Base-by-base conservation (phyloP, 306 rosid genomes). In the Prunus dulcis region DNA sequence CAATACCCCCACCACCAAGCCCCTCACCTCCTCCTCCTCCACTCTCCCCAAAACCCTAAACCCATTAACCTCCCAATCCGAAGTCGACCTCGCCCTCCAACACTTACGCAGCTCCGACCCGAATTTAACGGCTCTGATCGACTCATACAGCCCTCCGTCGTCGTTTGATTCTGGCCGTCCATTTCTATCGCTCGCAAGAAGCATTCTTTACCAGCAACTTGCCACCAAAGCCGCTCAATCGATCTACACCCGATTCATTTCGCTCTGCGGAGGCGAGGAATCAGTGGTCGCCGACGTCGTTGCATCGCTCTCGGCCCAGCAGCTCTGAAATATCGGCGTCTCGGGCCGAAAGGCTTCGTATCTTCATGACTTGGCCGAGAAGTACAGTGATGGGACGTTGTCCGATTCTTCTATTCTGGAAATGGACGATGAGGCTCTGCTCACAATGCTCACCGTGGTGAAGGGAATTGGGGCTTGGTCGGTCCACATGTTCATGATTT, bases 391-490 rank as follows among this genome's bases (percentile, higher is more conserved):
- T 14, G 93, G 94, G 18, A 34, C 74, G 41, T 45, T 93, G 7
- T 87, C 95, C 12, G 88, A 93, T 68, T 77, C 88, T 11, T 79
- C 81, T 25, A 86, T 93, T 34, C 78, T 81, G 0, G 91, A 82
- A 73, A 93, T 91, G 98, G 87, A 91, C 70, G 98, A 93, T 25
- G 87, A 93, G 41, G 77, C 77, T 56, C 77, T 90, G 32, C 60
- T 73, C 13, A 62, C 41, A 9, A 84, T 45, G 75, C 86, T 93
- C 13, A 91, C 87, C 0, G 58, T 72, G 73, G 96, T 93, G 13
- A 93, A 88, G 67, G 96, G 96, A 2, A 91, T 93, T 74, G 96
- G 98, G 64, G 90, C 72, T 50, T 93, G 96, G 98, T 89, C 98
- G 12, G 98, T 93, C 38, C 91, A 93, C 52, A 93, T 93, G 98